phyloP scores from a whole-genome alignment of 169 alveolate species.

The Eimeria maxima region DNA sequence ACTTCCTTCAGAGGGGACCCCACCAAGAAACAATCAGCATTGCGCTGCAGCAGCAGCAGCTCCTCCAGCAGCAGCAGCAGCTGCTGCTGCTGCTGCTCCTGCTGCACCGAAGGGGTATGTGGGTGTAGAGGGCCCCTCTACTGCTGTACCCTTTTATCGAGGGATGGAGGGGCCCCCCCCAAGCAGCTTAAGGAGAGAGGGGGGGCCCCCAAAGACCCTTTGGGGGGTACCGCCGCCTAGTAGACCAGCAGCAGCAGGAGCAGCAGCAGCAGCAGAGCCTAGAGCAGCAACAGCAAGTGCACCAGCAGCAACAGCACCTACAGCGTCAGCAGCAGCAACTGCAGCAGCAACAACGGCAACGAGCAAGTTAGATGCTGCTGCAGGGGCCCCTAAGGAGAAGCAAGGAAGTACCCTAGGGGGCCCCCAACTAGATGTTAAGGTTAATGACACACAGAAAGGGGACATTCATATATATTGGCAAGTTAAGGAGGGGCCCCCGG shows the following conservation, averaged over 20 bases:
- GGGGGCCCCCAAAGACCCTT: conserved; percentile 49
- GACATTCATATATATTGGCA: not conserved
- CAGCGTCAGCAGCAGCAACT: conserved; percentile 1
- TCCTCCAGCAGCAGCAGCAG: conserved; percentile 28
- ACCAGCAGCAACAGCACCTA: not conserved
- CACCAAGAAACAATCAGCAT: not conserved
- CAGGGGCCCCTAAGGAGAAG: not conserved
- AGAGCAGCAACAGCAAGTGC: not conserved
- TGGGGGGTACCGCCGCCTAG: conserved; percentile 21
- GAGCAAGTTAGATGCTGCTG: not conserved
- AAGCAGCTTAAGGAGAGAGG: not conserved
- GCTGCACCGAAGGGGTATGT: not conserved
- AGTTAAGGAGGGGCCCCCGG: conserved; percentile 12
- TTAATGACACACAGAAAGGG: not conserved
- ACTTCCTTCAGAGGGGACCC: not conserved
- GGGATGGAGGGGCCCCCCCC: not conserved
- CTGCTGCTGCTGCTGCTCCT: not conserved
- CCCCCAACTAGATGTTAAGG: not conserved
- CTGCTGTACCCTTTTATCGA: not conserved
- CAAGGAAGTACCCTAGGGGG: not conserved
- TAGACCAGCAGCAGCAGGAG: not conserved
- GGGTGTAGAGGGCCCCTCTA: not conserved
- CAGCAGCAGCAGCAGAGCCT: conserved; percentile 11
- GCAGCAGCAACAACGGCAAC: not conserved
- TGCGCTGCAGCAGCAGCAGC: conserved; percentile 25